Conservation (phyloP, 345 rosid genomes). For the Lepidium didymum region DNA sequence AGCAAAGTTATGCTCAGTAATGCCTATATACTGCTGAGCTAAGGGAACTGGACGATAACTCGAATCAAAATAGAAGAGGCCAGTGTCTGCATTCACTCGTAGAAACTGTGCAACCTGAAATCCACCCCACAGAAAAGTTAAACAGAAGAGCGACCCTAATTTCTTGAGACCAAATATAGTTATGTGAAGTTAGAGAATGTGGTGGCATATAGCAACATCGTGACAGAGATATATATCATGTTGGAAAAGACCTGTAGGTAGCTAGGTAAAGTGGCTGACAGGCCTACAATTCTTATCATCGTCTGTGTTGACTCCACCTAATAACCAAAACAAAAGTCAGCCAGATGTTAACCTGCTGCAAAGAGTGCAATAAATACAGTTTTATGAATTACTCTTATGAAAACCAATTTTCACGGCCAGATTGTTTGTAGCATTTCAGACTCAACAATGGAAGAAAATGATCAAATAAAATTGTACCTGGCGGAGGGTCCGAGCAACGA, state of each 20-base stretch:
- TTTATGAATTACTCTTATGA: background rate
- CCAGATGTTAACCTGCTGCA: slow-evolving; percentile 12
- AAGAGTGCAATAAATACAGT: background rate
- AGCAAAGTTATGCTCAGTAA: slow-evolving; percentile 81
- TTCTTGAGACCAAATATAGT: background rate
- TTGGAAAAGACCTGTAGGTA: slow-evolving; percentile 61
- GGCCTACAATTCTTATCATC: slow-evolving; percentile 98
- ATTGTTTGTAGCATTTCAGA: background rate
- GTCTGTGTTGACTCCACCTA: slow-evolving; percentile 98
- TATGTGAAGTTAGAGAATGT: slow-evolving; percentile 1
- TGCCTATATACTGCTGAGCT: slow-evolving; percentile 96
- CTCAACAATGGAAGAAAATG: background rate
- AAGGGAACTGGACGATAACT: slow-evolving; percentile 99
- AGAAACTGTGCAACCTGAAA: slow-evolving; percentile 92
- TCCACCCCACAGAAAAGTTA: slow-evolving; percentile 5
- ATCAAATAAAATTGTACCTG: slow-evolving; percentile 51
- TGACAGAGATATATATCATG: slow-evolving; percentile 7
- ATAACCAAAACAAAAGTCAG: slow-evolving; percentile 15
- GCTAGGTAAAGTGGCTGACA: slow-evolving; percentile 95
- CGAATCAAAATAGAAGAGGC: slow-evolving; percentile 94
- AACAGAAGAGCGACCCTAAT: background rate
- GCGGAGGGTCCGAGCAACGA: slow-evolving; percentile 96
- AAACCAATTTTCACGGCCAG: slow-evolving; percentile 1
- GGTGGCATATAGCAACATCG: slow-evolving; percentile 1
- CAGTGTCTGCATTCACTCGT: slow-evolving; percentile 83